phyloP scores from a whole-genome alignment of 1,284 basidiomycete genomes.

The Pisolithus thermaeus region DNA sequence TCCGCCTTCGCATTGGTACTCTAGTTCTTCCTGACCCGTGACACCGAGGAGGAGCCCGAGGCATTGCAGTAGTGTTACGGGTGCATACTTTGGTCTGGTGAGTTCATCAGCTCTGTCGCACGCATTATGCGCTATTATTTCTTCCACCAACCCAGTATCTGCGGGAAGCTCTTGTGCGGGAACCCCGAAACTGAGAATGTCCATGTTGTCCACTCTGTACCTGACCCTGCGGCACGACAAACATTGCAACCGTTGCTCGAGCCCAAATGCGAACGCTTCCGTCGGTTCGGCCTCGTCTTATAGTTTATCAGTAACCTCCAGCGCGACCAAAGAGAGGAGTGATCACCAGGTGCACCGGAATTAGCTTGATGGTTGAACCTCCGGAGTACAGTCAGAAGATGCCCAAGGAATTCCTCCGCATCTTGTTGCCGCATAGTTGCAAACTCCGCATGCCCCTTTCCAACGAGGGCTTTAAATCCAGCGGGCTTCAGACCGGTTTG shows the following conservation, averaged over 20 bases:
- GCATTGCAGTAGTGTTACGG: constrained; percentile 66
- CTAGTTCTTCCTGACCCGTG: constrained; percentile 55
- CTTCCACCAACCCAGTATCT: constrained; percentile 24
- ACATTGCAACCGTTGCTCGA: constrained; percentile 87
- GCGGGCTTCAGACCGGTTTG: constrained; percentile 84
- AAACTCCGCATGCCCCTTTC: constrained; percentile 92
- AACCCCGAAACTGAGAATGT: constrained; percentile 77
- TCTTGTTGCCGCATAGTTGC: constrained; percentile 97
- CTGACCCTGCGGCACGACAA: constrained; percentile 79
- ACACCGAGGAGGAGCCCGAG: constrained; percentile 60
- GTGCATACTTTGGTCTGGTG: constrained; percentile 62
- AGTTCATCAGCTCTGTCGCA: constrained; percentile 37
- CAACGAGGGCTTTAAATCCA: constrained; percentile 87
- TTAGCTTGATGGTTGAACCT: constrained; percentile 55
- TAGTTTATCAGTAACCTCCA: constrained; percentile 1
- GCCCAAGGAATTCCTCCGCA: constrained; percentile 90
- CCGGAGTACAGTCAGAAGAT: constrained; percentile 71
- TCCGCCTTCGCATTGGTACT: constrained; percentile 51
- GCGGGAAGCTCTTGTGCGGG: constrained; percentile 37
- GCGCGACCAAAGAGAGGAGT: not conserved
- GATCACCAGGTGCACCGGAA: constrained; percentile 30
- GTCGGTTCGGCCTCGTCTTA: constrained; percentile 55
- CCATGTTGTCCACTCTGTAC: constrained; percentile 77
- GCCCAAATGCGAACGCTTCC: constrained; percentile 71
- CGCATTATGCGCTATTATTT: not conserved